Conservation (phyloP, 192 early-diverging fungal species). For the Entrophospora sp. region DNA sequence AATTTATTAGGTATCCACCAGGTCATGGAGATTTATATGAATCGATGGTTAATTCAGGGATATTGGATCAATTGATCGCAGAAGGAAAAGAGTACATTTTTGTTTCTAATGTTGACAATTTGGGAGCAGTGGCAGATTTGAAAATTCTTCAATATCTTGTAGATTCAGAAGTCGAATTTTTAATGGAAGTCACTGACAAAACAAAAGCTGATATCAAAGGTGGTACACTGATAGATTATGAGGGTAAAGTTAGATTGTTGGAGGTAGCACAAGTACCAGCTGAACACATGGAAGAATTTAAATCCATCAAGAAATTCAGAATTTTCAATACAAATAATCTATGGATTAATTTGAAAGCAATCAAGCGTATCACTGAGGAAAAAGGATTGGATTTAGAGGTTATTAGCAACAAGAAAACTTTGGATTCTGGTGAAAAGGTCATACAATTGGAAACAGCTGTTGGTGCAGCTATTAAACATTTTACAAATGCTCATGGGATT, state of each 20-base stretch:
- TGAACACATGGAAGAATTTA: constrained; percentile 97
- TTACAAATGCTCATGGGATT: constrained; percentile 85
- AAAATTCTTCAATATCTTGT: constrained; percentile 89
- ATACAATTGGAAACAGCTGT: constrained; percentile 99
- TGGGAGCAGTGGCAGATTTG: constrained; percentile 94
- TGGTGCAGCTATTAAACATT: constrained; percentile 98
- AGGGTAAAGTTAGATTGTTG: constrained; percentile 82
- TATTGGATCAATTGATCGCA: constrained; percentile 85
- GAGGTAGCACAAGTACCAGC: constrained; percentile 99
- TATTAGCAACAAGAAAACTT: constrained; percentile 95
- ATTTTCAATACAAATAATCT: constrained; percentile 98
- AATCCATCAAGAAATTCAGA: constrained; percentile 99
- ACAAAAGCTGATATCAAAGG: constrained; percentile 99
- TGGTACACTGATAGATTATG: constrained; percentile 98
- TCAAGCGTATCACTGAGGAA: constrained; percentile 77
- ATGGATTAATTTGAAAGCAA: constrained; percentile 78
- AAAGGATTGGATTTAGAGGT: constrained; percentile 78
- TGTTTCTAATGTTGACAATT: constrained; percentile 97
- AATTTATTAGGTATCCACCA: constrained; percentile 71
- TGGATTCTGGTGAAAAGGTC: constrained; percentile 87
- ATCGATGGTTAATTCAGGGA: constrained; percentile 82
- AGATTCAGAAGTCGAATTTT: constrained; percentile 78
- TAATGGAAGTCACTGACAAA: constrained; percentile 99
- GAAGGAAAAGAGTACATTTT: constrained; percentile 98
- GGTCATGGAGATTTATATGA: constrained; percentile 99